phyloP scores from a whole-genome alignment of 768 basidiomycete species.

The Hebeloma cylindrosporum region DNA sequence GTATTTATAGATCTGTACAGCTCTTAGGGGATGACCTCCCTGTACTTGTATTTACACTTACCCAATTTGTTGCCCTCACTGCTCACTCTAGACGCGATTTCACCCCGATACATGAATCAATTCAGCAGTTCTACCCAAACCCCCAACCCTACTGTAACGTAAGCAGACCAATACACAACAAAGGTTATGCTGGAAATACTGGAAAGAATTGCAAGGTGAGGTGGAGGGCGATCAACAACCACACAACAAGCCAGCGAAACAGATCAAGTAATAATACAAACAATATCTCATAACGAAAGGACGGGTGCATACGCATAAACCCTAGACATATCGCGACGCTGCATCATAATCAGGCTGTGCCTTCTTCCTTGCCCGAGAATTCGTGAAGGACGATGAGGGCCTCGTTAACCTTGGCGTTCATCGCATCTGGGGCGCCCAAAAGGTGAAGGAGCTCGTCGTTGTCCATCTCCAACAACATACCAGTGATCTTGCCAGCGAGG shows the following conservation, averaged over 20 bases:
- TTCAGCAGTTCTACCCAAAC: slow-evolving; percentile 56
- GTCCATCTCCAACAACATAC: slow-evolving; percentile 99
- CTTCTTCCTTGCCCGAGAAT: slow-evolving; percentile 49
- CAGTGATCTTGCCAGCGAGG: slow-evolving; percentile 97
- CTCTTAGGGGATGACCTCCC: not conserved
- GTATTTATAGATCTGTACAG: not conserved
- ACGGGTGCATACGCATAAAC: slow-evolving; percentile 35
- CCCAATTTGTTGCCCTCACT: no score
- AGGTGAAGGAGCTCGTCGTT: slow-evolving; percentile 90
- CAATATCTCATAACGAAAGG: slow-evolving; percentile 45
- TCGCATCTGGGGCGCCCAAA: slow-evolving; percentile 76
- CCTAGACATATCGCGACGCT: slow-evolving; percentile 5
- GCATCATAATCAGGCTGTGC: slow-evolving; percentile 18
- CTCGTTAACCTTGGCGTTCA: slow-evolving; percentile 90
- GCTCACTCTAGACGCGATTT: no score
- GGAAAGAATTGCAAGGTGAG: slow-evolving; percentile 29
- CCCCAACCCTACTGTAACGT: slow-evolving; percentile 25
- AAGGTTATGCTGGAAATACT: slow-evolving; percentile 23
- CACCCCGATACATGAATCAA: no score
- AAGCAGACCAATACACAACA: not conserved
- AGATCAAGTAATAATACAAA: slow-evolving; percentile 26
- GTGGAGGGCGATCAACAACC: slow-evolving; percentile 35
- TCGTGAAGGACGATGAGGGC: slow-evolving; percentile 88
- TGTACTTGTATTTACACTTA: no score
- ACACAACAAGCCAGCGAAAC: slow-evolving; percentile 38